Percentiles rank a stretch among this genome's conserved stretches.
These are phyloP conservation scores for Polygonum aviculare DNA, from an alignment of 148 eudicot genomes.

Conservation along the genomic window DNA sequence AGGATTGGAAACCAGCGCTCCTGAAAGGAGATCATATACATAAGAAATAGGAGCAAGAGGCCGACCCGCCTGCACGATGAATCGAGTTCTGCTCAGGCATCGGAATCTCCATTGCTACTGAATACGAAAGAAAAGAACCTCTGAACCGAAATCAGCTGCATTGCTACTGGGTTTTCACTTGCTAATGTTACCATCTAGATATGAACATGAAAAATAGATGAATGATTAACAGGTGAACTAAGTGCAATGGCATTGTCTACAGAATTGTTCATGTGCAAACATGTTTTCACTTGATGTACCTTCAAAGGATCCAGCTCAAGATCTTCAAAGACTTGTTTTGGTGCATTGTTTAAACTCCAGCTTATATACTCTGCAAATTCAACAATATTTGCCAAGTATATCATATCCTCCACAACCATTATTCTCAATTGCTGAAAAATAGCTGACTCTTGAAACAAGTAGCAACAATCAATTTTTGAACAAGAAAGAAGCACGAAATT, in stretches of 20 bases:
- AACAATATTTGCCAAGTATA: constrained; percentile 54
- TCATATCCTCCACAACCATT: constrained; percentile 93
- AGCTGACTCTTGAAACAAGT: constrained; percentile 46
- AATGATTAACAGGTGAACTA: background rate
- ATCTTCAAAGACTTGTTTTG: constrained; percentile 48
- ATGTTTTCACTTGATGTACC: constrained; percentile 41
- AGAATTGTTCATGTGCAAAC: too few species aligned
- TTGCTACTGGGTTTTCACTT: constrained; percentile 27
- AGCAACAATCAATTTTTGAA: background rate
- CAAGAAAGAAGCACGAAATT: background rate
- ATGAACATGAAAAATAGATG: constrained; percentile 7
- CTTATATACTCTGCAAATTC: constrained; percentile 54
- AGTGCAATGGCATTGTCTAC: background rate
- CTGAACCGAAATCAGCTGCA: constrained; percentile 51
- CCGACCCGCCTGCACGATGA: too few species aligned
- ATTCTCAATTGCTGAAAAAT: constrained; percentile 52
- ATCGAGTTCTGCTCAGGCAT: too few species aligned
- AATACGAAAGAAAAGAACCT: constrained; percentile 51
- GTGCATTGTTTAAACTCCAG: constrained; percentile 43
- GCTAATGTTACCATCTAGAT: constrained; percentile 47
- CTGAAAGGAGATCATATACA: too few species aligned
- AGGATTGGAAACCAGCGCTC: too few species aligned
- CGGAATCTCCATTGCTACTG: constrained; percentile 39
- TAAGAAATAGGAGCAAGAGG: too few species aligned
- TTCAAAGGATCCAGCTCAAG: constrained; percentile 87